phyloP scores from a whole-genome alignment of 768 basidiomycete species.

The Tephrocybe sp. region DNA sequence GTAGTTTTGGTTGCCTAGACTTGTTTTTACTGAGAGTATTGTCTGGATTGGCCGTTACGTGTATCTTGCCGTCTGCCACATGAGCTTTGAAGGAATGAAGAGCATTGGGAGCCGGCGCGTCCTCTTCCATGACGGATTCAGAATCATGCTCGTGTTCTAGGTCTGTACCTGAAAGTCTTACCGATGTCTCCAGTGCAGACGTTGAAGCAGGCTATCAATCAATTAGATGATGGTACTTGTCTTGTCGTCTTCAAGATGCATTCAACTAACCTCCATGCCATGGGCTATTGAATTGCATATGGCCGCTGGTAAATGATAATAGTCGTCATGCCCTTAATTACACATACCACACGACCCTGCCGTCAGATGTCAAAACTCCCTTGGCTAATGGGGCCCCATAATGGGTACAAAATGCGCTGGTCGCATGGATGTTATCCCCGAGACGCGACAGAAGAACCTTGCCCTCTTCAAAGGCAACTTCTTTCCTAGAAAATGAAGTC shows the following conservation, averaged over 20 bases:
- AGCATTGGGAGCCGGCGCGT: slow-evolving; percentile 81
- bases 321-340: neutral
- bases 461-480: slow-evolving; percentile 75
- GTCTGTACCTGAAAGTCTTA: slow-evolving; percentile 29
- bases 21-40: slow-evolving; percentile 68
- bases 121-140: no score
- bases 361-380: slow-evolving; percentile 78
- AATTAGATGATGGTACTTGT: no score
- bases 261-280: slow-evolving; percentile 76
- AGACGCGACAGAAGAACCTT: slow-evolving; percentile 79
- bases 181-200: slow-evolving; percentile 83
- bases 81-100: slow-evolving; percentile 77
- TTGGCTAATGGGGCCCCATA: slow-evolving; percentile 88
- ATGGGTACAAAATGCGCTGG: slow-evolving; percentile 86
- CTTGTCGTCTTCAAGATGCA: no score
- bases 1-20: slow-evolving; percentile 58
- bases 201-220: slow-evolving; percentile 76
- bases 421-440: slow-evolving; percentile 75
- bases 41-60: slow-evolving; percentile 68
- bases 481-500: slow-evolving; percentile 62
- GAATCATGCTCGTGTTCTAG: no score
- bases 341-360: slow-evolving; percentile 74
- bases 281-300: slow-evolving; percentile 56
- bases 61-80: slow-evolving; percentile 70
- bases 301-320: neutral